These are phyloP conservation scores for Austroboletus novae-zelandiae DNA, from an alignment of 1,284 basidiomycete genomes.

Conservation along the genomic window DNA sequence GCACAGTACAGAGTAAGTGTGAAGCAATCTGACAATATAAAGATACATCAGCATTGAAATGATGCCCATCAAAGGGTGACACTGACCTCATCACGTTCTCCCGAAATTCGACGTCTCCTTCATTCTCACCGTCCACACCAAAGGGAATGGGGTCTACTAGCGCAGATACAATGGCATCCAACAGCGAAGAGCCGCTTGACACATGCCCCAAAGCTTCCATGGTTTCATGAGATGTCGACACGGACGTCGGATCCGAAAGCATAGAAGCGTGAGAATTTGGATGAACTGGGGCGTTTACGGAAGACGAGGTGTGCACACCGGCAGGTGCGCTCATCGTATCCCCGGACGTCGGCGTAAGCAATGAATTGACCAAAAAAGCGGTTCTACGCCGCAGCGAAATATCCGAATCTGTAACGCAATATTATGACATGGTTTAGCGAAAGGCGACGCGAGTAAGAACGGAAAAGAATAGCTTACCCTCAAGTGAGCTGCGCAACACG, in stretches of 20 bases:
- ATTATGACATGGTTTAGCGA: not conserved
- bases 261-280: slow-evolving; percentile 68
- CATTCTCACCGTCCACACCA: slow-evolving; percentile 68
- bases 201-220: slow-evolving; percentile 44
- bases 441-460: slow-evolving; percentile 5
- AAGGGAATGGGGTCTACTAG: slow-evolving; percentile 57
- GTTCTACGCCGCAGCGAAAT: slow-evolving; percentile 80
- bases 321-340: slow-evolving; percentile 9
- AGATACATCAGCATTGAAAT: not conserved
- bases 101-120: slow-evolving; percentile 74
- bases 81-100: slow-evolving; percentile 74
- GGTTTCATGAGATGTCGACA: slow-evolving; percentile 48
- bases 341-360: slow-evolving; percentile 59
- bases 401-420: slow-evolving; percentile 61
- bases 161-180: slow-evolving; percentile 40
- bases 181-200: slow-evolving; percentile 31
- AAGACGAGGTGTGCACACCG: slow-evolving; percentile 18
- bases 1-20: slow-evolving; percentile 53
- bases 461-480: slow-evolving; percentile 46
- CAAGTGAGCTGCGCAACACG: slow-evolving; percentile 57
- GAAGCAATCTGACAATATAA: slow-evolving; percentile 42
- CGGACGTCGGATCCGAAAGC: slow-evolving; percentile 47
- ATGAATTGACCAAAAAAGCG: slow-evolving; percentile 79
- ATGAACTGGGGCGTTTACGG: slow-evolving; percentile 41
- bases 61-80: slow-evolving; percentile 12